Evolutionary conservation across 192 early-diverging fungal species (phyloP), one percentile per base, ranked within the genome.

Genomic region (Coemansia sp.): DNA sequence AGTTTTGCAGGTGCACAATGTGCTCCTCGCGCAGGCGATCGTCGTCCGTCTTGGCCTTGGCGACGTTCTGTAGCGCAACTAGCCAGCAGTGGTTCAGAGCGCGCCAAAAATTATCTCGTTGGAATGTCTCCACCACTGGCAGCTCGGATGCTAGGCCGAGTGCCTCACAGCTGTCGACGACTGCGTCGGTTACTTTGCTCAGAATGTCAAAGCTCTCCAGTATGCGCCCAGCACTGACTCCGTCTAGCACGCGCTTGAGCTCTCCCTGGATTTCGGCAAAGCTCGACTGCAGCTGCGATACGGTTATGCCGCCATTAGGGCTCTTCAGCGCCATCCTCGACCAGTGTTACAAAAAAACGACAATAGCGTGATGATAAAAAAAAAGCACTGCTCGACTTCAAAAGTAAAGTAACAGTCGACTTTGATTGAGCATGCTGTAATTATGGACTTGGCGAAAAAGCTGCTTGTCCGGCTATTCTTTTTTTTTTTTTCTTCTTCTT

Each of bases 11-110:
- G 41, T 86, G 80, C 64, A 84, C 84, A 39, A 90, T 68, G 57
- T 88, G 85, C 27, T 83, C 85, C 35, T 89, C 82, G 3, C 68
- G 72, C 10, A 92, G 49, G 32, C 80, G 63, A 45, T 92, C 86
- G 27, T 79, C 79, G 39, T 87, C 82, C 0, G 76, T 68, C 35
- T 73, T 70, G 0, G 87, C 77, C 11, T 78, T 82, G 17, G 73
- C 70, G 24, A 79, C 79, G 40, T 89, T 87, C 22, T 87, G 82
- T 39, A 92, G 72, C 4, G 91, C 88, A 70, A 89, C 86, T 6
- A 92, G 68, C 91, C 91, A 92, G 66, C 89, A 91, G 60, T 89
- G 88, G 74, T 92, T 92, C 54, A 92, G 79, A 6, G 86, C 87
- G 3, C 84, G 82, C 91, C 91, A 92, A 71, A 92, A 92, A 27